Base-by-base conservation (phyloP, 164 flowering plant genomes). In the Vitis cinerea region DNA sequence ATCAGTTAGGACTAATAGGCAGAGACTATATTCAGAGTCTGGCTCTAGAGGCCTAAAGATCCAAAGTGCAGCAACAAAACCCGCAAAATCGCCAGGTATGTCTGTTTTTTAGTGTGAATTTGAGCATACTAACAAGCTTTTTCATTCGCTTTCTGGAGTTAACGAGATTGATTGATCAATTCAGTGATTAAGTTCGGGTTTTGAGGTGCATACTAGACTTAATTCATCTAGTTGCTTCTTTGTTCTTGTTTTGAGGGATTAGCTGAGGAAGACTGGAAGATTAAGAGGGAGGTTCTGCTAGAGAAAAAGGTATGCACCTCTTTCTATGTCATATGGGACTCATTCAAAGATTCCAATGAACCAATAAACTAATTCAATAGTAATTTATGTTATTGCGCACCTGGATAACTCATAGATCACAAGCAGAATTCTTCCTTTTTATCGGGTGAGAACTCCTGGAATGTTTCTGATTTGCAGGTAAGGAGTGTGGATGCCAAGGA, bases 211-310 rank as follows among this genome's bases (percentile, higher is more conserved):
- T 37, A 0, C 7, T 37, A 37, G 7, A 37, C 44, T 37, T 37
- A 37, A 37, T 37, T 37, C 44, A 50, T 44, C 49, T 61, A 54
- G 27, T 29, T 71, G 47, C 1, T 64, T 66, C 54, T 29, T 51
- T 58, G 17, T 64, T 44, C 68, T 66, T 60, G 37, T 19, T 73
- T 77, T 59, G 78, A 73, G 81, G 75, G 69, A 67, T 71, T 71
- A 92, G 99, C 96, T 79, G 99, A 95, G 80, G 93, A 88, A 80
- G 99, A 95, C 1, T 95, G 99, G 99, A 91, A 85, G 79, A 78
- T 53, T 27, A 95, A 93, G 77, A 78, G 99, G 29, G 93, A 84
- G 61, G 10, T 76, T 70, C 84, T 95, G 57, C 86, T 86, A 4
- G 75, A 90, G 85, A 95, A 92, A 82, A 88, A 83, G 91, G 95